These are phyloP conservation scores for Boletus sp. DNA, from an alignment of 768 basidiomycete genomes.

Conservation along the genomic window DNA sequence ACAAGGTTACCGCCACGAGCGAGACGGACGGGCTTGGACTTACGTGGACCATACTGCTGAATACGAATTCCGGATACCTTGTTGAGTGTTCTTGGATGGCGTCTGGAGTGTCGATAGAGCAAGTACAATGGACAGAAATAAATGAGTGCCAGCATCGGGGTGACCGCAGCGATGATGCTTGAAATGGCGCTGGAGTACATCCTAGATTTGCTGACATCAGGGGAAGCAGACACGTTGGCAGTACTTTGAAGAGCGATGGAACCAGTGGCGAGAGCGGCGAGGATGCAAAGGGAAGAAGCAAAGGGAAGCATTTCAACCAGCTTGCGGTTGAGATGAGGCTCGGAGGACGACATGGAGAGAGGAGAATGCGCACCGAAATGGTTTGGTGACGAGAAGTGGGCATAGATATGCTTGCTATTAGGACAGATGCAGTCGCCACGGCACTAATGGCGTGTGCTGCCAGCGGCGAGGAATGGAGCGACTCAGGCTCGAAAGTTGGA, in stretches of 20 bases:
- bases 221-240: slow-evolving; percentile 7
- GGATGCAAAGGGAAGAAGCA: slow-evolving; percentile 33
- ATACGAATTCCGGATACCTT: slow-evolving; percentile 46
- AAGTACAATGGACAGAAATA: slow-evolving; percentile 53
- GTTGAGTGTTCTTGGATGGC: slow-evolving; percentile 46
- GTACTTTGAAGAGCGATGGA: slow-evolving; percentile 29
- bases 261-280: slow-evolving; percentile 32
- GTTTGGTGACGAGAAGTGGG: slow-evolving; percentile 25
- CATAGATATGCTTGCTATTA: slow-evolving; percentile 28
- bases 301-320: slow-evolving; percentile 38
- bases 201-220: slow-evolving; percentile 27
- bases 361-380: slow-evolving; percentile 28
- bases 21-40: slow-evolving; percentile 15
- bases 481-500: slow-evolving; percentile 28
- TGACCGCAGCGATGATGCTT: slow-evolving; percentile 34
- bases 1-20: slow-evolving; percentile 8
- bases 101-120: slow-evolving; percentile 44
- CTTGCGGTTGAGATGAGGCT: slow-evolving; percentile 20
- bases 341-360: slow-evolving; percentile 12
- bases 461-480: slow-evolving; percentile 25
- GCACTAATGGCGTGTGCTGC: slow-evolving; percentile 30
- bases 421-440: slow-evolving; percentile 30
- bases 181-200: slow-evolving; percentile 37
- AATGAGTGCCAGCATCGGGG: slow-evolving; percentile 36
- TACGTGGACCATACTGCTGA: slow-evolving; percentile 53